These are phyloP conservation scores for Scedosporium minutisporum DNA, from an alignment of 2,329 filamentous ascomycete species.

Conservation along the genomic window DNA sequence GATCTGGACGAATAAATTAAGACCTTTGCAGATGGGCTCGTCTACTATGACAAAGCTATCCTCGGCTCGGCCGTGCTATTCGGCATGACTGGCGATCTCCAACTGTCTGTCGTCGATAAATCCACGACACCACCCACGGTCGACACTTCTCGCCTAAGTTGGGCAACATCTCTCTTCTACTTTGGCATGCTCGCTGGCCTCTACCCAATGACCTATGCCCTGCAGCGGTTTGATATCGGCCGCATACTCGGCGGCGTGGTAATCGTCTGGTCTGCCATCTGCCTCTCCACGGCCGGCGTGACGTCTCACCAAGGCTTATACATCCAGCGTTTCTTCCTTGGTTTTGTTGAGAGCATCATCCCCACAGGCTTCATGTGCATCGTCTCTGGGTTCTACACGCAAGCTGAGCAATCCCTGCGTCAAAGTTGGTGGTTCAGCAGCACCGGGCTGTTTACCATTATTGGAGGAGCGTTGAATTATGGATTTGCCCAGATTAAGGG, in stretches of 20 bases:
- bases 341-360: constrained; percentile 54
- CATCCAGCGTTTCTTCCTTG: constrained; percentile 55
- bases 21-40: constrained; percentile 24
- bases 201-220: constrained; percentile 62
- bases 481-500: constrained; percentile 53
- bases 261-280: constrained; percentile 56
- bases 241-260: constrained; percentile 54
- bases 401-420: constrained; percentile 52
- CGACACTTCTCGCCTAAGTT: constrained; percentile 59
- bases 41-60: constrained; percentile 52
- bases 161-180: constrained; percentile 73
- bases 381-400: constrained; percentile 53
- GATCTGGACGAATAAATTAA: background rate
- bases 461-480: constrained; percentile 57
- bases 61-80: constrained; percentile 64
- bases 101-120: constrained; percentile 41
- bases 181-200: constrained; percentile 68
- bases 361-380: constrained; percentile 60
- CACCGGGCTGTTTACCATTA: constrained; percentile 50
- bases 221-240: constrained; percentile 60
- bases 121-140: constrained; percentile 40
- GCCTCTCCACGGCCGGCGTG: constrained; percentile 60
- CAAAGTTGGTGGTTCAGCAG: constrained; percentile 60
- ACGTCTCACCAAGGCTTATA: constrained; percentile 54
- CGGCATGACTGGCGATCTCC: constrained; percentile 63